Conservation (phyloP, 345 rosid genomes). For the Carallia brachiata region DNA sequence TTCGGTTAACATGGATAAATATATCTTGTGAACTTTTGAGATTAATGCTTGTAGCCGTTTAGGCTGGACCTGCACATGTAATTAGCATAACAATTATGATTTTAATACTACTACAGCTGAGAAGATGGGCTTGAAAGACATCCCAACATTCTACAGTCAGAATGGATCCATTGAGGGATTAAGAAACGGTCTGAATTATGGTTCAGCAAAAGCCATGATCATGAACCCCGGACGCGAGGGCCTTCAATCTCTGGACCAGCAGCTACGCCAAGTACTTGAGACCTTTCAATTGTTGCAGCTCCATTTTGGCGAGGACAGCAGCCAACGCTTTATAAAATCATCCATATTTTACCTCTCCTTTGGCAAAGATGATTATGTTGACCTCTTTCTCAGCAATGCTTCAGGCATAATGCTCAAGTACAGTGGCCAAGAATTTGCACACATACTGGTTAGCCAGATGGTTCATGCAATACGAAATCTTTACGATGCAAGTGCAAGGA, state of each 20-base stretch:
- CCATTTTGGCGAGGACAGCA: conserved; percentile 31
- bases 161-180: conserved; percentile 47
- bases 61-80: background rate
- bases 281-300: conserved; percentile 57
- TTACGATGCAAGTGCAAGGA: conserved; percentile 45
- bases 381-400: conserved; percentile 46
- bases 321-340: conserved; percentile 35
- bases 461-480: conserved; percentile 42
- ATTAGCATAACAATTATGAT: background rate
- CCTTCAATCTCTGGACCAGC: conserved; percentile 61
- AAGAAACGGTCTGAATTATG: conserved; percentile 45
- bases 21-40: background rate
- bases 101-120: conserved; percentile 37
- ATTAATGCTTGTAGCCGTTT: background rate
- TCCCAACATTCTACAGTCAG: conserved; percentile 47
- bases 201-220: conserved; percentile 58
- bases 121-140: conserved; percentile 43
- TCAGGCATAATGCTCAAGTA: conserved; percentile 41
- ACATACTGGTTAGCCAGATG: conserved; percentile 53
- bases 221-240: conserved; percentile 36
- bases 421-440: conserved; percentile 45
- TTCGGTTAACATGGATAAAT: background rate
- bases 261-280: conserved; percentile 59
- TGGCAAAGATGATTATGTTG: conserved; percentile 61
- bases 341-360: conserved; percentile 64